These are phyloP conservation scores for Pythium dissotocum DNA, from an alignment of 352 stramenopile genomes.

Conservation along the genomic window DNA sequence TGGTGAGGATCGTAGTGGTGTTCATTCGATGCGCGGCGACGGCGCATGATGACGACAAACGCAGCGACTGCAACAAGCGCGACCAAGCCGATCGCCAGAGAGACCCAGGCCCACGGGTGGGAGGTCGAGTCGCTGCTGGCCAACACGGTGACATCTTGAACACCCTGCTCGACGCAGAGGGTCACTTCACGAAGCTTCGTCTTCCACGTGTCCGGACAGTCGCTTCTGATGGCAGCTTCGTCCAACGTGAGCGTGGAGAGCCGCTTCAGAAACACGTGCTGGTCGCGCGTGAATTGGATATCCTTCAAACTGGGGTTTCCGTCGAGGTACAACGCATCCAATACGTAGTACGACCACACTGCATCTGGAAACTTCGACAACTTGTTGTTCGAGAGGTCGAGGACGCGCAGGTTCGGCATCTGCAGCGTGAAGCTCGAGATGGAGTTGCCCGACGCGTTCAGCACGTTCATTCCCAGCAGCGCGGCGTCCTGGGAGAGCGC, in stretches of 20 bases:
- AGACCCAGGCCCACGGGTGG: conserved; percentile 14
- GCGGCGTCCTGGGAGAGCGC: neutral
- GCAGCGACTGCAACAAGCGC: conserved; percentile 3
- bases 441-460: conserved; percentile 24
- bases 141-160: neutral
- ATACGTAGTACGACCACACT: conserved; percentile 19
- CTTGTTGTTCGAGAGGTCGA: conserved; percentile 23
- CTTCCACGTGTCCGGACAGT: conserved; percentile 18
- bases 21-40: conserved; percentile 9
- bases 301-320: conserved; percentile 4
- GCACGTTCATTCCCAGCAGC: conserved; percentile 7
- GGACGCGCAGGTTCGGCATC: conserved; percentile 8
- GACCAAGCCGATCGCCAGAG: conserved; percentile 4
- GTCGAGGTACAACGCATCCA: conserved; percentile 22
- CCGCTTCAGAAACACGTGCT: conserved; percentile 20
- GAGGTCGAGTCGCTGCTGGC: neutral
- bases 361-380: conserved; percentile 8
- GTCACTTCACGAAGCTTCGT: neutral
- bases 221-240: neutral
- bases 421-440: conserved; percentile 12
- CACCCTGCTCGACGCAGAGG: conserved; percentile 12
- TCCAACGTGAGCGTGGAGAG: conserved; percentile 19
- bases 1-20: conserved; percentile 7
- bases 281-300: conserved; percentile 13
- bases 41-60: conserved; percentile 13